phyloP scores from a whole-genome alignment of 2,329 filamentous ascomycete species.

The Cladosporium phlei region DNA sequence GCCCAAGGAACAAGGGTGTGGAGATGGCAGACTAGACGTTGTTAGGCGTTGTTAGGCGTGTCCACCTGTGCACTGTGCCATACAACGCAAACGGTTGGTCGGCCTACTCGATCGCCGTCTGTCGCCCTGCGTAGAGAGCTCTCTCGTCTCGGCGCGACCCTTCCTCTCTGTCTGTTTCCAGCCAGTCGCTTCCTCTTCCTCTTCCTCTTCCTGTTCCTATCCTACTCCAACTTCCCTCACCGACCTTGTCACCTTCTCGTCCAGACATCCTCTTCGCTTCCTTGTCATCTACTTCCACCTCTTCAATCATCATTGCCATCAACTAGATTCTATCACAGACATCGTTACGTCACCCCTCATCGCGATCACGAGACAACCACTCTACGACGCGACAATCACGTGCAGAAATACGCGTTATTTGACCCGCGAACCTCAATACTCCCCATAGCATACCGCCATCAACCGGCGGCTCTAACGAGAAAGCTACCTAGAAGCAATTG shows the following conservation, averaged over 20 bases:
- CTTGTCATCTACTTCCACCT: neutral
- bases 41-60: too few relatives aligned
- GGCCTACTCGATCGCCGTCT: neutral
- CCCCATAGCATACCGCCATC: too few relatives aligned
- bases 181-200: constrained; percentile 3
- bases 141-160: neutral
- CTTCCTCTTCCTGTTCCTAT: neutral
- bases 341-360: too few relatives aligned
- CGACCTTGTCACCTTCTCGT: neutral
- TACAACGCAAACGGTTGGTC: constrained; percentile 1
- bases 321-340: too few relatives aligned
- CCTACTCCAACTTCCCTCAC: neutral
- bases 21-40: too few relatives aligned
- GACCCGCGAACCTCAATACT: too few relatives aligned
- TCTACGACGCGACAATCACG: too few relatives aligned
- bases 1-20: too few relatives aligned
- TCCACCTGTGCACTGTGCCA: too few relatives aligned
- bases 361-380: too few relatives aligned
- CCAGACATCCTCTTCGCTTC: neutral
- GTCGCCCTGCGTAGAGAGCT: neutral
- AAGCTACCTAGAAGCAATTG: constrained; percentile 26
- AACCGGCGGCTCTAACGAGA: constrained; percentile 26
- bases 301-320: neutral
- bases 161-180: neutral
- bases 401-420: too few relatives aligned